These are phyloP conservation scores for Nothophaeocryptopus gaeumannii DNA, from an alignment of 2,329 filamentous ascomycete species.

Conservation along the genomic window DNA sequence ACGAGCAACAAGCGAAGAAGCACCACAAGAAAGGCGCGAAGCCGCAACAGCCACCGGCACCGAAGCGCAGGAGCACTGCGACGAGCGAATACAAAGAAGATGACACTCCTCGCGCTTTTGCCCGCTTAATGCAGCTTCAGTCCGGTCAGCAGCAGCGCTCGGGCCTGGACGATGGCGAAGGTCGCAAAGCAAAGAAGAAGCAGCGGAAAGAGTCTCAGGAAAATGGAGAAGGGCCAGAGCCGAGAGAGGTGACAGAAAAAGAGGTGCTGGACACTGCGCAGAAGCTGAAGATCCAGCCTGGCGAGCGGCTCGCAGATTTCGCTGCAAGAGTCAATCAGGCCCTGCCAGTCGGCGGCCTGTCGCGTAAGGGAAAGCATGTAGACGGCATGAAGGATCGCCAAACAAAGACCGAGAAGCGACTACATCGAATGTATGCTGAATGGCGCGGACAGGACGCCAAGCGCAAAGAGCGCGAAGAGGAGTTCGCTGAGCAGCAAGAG, in stretches of 20 bases:
- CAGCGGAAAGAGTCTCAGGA: conserved; percentile 33
- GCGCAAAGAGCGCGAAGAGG: conserved; percentile 72
- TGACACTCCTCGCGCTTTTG: conserved; percentile 86
- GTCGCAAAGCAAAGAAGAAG: conserved; percentile 47
- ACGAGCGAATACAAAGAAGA: conserved; percentile 55
- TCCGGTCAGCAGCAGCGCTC: conserved; percentile 54
- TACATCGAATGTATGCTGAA: conserved; percentile 58
- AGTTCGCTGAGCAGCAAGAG: conserved; percentile 64
- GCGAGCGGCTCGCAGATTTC: conserved; percentile 81
- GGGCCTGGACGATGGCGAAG: conserved; percentile 69
- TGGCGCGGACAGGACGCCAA: conserved; percentile 76
- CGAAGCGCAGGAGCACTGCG: conserved; percentile 36
- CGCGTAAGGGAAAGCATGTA: conserved; percentile 59
- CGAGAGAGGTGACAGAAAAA: conserved; percentile 8
- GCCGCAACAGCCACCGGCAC: conserved; percentile 6
- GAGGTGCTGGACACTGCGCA: conserved; percentile 25
- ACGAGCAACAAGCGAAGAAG: conserved; percentile 40
- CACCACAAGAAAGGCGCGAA: conserved; percentile 15
- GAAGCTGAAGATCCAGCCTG: conserved; percentile 71
- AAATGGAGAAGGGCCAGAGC: no score
- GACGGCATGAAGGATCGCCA: conserved; percentile 64
- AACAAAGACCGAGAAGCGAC: conserved; percentile 80
- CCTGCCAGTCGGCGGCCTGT: conserved; percentile 70
- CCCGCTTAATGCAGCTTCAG: conserved; percentile 75
- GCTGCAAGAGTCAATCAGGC: conserved; percentile 78